Evolutionary conservation across 768 basidiomycete species (phyloP).

Genomic region (Termitomyces sp.): DNA sequence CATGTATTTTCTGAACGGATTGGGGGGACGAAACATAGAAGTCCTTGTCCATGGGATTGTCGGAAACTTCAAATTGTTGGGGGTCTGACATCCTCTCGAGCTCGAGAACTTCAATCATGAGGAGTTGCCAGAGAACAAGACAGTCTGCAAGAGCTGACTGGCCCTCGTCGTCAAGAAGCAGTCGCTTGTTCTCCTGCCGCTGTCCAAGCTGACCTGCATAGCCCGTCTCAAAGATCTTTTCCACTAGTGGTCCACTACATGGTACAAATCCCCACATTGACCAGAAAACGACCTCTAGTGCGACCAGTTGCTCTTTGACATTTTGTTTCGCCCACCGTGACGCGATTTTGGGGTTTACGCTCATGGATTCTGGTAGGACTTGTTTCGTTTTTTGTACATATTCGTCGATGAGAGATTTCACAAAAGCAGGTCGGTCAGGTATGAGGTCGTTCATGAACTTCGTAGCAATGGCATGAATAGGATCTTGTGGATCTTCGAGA

Average conservation of each 20-base stretch:
- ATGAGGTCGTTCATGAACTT: constrained; percentile 56
- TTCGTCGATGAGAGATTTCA: constrained; percentile 51
- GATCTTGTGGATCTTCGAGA: constrained; percentile 51
- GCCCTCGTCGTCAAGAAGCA: constrained; percentile 75
- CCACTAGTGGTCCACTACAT: constrained; percentile 60
- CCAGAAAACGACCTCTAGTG: constrained; percentile 88
- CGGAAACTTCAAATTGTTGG: constrained; percentile 44
- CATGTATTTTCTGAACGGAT: constrained; percentile 62
- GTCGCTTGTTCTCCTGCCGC: constrained; percentile 53
- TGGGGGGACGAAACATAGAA: constrained; percentile 60
- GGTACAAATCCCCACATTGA: constrained; percentile 74
- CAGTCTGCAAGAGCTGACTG: constrained; percentile 59
- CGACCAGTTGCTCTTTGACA: constrained; percentile 68
- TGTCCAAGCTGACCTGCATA: constrained; percentile 63
- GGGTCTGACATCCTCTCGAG: constrained; percentile 64
- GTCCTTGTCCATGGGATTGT: constrained; percentile 39
- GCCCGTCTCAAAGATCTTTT: constrained; percentile 58
- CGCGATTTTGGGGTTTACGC: constrained; percentile 51
- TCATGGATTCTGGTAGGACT: constrained; percentile 37
- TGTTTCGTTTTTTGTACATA: constrained; percentile 53
- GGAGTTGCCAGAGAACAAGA: constrained; percentile 71
- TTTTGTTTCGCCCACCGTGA: constrained; percentile 74
- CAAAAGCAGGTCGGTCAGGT: constrained; percentile 61
- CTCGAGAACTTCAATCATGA: constrained; percentile 76
- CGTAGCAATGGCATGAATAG: constrained; percentile 47